phyloP scores from a whole-genome alignment of 2,329 filamentous ascomycete species.

The Phaeosphaeriaceae sp. region DNA sequence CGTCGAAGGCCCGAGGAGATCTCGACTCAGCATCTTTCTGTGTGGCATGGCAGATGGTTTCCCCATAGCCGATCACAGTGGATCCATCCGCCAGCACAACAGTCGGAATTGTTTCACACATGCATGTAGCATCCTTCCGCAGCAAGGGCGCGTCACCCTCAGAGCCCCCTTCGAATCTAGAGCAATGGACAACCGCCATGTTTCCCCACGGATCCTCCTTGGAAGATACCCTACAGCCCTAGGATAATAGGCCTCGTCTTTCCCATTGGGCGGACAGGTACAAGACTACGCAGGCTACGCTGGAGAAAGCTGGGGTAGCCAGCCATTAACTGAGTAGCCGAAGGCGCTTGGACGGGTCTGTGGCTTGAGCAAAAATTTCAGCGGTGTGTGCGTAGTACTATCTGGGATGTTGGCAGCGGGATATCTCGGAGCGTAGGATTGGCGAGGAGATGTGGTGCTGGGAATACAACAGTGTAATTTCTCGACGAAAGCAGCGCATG shows the following conservation, averaged over 20 bases:
- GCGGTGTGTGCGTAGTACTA: slow-evolving; percentile 7
- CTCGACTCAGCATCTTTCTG: neutral
- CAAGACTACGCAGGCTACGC: neutral
- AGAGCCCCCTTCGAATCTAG: neutral
- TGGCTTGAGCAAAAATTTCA: slow-evolving; percentile 9
- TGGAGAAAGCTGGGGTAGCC: slow-evolving; percentile 8
- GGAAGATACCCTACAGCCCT: neutral
- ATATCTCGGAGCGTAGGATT: neutral
- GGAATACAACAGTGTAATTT: neutral
- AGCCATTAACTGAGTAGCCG: neutral
- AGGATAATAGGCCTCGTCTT: neutral
- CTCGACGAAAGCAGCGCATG: neutral
- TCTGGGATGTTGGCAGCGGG: slow-evolving; percentile 1
- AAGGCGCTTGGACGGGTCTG: neutral
- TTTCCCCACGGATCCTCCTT: neutral
- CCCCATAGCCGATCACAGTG: neutral
- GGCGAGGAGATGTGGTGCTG: neutral
- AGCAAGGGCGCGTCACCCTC: neutral
- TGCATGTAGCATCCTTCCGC: neutral
- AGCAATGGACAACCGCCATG: neutral
- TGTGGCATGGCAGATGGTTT: neutral
- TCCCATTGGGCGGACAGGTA: slow-evolving; percentile 1
- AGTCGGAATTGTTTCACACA: neutral
- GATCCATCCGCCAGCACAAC: neutral
- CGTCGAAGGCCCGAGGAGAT: neutral